Base-by-base conservation (phyloP, 2,329 filamentous ascomycete species). In the Salinomyces thailandicus region DNA sequence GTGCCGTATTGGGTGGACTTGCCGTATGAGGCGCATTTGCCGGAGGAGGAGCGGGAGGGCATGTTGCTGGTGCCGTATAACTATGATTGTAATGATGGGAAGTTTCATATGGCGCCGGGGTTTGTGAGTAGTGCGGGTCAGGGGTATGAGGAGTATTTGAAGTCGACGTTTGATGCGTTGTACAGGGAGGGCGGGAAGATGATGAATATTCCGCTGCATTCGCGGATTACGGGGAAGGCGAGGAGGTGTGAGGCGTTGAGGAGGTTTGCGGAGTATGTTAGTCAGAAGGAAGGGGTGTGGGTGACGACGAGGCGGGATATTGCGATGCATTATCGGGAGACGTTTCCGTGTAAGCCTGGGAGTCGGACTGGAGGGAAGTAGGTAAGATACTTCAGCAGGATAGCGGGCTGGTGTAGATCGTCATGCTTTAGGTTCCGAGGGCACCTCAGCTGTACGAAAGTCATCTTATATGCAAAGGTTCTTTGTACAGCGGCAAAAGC, bases 1-100 rank as follows among this genome's bases (percentile, higher is more conserved):
- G 55, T 73, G 5, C 70, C 71, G 0, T 73, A 73, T 51, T 73
- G 69, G 71, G 58, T 66, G 4, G 70, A 73, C 46, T 52, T 73
- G 2, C 68, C 69, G 0, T 55, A 61, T 18, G 71, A 74, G 52
- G 55, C 61, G 5, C 52, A 60, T 7, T 36, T 54, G 22, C 52
- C 54, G 13, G 48, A 54, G 17, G 44, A 47, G 5, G 49, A 64
- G 31, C 52, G 54, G 16, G 55, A 63, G 36, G 62, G 62, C 4
- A 53, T 62, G 47, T 51, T 64, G 9, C 46, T 63, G 13, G 53
- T 62, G 13, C 59, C 58, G 0, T 62, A 62, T 41, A 58, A 49
- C 9, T 33, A 33, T 17, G 31, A 33, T 19, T 33, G 31, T 5
- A 33, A 33, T 19, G 62, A 64, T 40, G 61, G 61, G 1, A 65